Evolutionary conservation across 768 basidiomycete species (phyloP).

Genomic region (Russula earlei): DNA sequence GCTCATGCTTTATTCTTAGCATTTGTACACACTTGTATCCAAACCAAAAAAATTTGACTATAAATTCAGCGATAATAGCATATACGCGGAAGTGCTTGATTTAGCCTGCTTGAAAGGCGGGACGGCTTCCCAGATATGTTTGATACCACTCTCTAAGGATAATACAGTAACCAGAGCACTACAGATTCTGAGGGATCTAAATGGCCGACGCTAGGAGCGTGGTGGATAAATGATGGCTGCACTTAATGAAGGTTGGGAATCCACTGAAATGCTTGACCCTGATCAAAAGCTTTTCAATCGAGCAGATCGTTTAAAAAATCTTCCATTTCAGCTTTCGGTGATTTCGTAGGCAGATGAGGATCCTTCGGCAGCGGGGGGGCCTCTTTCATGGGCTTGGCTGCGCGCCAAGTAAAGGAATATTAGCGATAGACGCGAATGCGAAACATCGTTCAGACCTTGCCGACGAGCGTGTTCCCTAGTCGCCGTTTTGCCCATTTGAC

Average conservation of each 20-base stretch:
- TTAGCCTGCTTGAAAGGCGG: no score
- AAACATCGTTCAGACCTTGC: not conserved
- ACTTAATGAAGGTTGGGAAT: not conserved
- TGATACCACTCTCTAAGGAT: no score
- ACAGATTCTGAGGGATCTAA: not conserved
- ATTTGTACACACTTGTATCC: no score
- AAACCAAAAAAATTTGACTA: no score
- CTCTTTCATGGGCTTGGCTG: constrained; percentile 31
- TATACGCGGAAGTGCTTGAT: no score
- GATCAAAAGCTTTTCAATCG: constrained; percentile 23
- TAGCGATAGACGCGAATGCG: not conserved
- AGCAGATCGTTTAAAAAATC: constrained; percentile 64
- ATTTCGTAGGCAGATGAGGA: constrained; percentile 27
- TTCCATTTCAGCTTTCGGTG: constrained; percentile 52
- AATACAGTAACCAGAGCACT: not conserved
- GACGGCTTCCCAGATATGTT: no score
- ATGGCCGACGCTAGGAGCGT: not conserved
- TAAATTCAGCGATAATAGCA: no score
- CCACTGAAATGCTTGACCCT: not conserved
- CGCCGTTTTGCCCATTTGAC: constrained; percentile 19
- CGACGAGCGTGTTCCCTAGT: constrained; percentile 12
- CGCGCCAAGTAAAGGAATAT: not conserved
- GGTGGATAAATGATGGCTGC: not conserved
- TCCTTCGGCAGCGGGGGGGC: constrained; percentile 47
- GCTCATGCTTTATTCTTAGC: no score